Percentiles rank a stretch among this genome's conserved stretches.
Conservation (phyloP, 1,284 basidiomycete species). For the Papiliotrema flavescens region DNA sequence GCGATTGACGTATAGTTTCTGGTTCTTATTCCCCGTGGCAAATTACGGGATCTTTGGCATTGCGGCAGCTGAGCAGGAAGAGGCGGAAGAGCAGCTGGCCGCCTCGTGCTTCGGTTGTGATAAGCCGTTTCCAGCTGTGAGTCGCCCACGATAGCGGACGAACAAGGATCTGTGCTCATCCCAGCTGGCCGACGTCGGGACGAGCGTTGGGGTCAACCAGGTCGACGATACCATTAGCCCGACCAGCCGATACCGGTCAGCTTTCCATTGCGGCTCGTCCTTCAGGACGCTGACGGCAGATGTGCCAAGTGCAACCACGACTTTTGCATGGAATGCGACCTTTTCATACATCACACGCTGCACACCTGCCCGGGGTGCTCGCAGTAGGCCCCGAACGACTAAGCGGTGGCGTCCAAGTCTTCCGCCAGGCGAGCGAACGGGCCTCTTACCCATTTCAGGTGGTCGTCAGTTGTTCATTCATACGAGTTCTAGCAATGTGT, state of each 20-base stretch:
- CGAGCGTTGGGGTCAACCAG: slow-evolving; percentile 44
- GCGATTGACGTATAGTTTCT: slow-evolving; percentile 34
- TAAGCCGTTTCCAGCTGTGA: slow-evolving; percentile 56
- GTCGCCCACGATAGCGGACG: slow-evolving; percentile 13
- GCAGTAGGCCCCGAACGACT: slow-evolving; percentile 19
- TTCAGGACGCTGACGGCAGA: slow-evolving; percentile 9
- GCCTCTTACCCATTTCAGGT: too few relatives aligned
- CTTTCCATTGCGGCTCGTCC: neutral
- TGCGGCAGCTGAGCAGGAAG: slow-evolving; percentile 39
- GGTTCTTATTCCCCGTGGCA: slow-evolving; percentile 44
- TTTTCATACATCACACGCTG: slow-evolving; percentile 69
- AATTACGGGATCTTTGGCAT: slow-evolving; percentile 26
- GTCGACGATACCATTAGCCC: slow-evolving; percentile 67
- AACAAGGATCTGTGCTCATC: slow-evolving; percentile 1
- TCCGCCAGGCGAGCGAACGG: too few relatives aligned
- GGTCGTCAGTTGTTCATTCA: too few relatives aligned
- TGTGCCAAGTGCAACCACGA: slow-evolving; percentile 50
- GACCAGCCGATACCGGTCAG: slow-evolving; percentile 68
- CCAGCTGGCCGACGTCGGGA: slow-evolving; percentile 10
- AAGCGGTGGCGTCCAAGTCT: too few relatives aligned
- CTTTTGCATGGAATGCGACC: slow-evolving; percentile 69
- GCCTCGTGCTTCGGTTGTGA: slow-evolving; percentile 68
- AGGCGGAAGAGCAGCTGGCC: slow-evolving; percentile 29
- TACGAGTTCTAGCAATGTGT: too few relatives aligned
- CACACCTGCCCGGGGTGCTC: slow-evolving; percentile 62